phyloP scores from a whole-genome alignment of 192 early-diverging fungal genomes.

The Podila horticola region DNA sequence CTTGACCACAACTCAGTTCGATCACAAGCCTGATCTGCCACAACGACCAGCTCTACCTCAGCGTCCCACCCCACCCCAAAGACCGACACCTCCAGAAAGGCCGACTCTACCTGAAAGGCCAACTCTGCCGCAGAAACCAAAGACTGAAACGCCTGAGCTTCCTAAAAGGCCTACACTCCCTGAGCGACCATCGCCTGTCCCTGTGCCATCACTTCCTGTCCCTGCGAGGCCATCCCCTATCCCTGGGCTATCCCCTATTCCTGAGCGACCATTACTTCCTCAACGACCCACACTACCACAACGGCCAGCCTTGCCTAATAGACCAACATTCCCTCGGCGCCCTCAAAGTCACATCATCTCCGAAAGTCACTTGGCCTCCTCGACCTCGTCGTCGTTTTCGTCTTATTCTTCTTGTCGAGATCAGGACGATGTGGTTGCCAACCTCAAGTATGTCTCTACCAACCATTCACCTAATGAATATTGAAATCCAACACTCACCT shows the following conservation, averaged over 20 bases:
- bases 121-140: background rate
- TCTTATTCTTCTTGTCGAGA: background rate
- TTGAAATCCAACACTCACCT: background rate
- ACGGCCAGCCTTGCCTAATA: conserved; percentile 1
- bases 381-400: conserved; percentile 9
- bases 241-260: no score
- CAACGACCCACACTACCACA: conserved; percentile 22
- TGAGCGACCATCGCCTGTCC: background rate
- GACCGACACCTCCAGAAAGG: background rate
- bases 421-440: conserved; percentile 3
- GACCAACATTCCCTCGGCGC: conserved; percentile 9
- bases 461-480: background rate
- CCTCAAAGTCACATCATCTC: background rate
- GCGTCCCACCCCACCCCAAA: background rate
- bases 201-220: no score
- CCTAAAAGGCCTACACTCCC: background rate
- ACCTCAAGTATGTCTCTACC: background rate
- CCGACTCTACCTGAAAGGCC: background rate
- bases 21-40: background rate
- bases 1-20: background rate
- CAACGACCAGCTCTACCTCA: background rate
- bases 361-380: background rate
- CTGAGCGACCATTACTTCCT: conserved; percentile 16
- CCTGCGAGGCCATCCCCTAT: background rate
- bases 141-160: background rate